Conservation (phyloP, 139 green algal genomes). For the Mesostigma viride region DNA sequence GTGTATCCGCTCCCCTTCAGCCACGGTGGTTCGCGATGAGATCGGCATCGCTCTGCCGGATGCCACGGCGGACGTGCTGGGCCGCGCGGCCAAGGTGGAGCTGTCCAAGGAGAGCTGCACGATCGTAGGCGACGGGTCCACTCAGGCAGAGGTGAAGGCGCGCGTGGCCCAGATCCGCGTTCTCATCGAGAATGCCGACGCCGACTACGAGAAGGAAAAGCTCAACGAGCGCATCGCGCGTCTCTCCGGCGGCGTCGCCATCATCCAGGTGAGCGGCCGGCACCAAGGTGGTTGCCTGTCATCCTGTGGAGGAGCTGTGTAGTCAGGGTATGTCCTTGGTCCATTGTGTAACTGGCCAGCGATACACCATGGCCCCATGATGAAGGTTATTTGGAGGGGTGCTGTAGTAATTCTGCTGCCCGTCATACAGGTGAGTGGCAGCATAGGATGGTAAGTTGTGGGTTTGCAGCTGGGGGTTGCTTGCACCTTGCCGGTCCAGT, state of each 20-base stretch:
- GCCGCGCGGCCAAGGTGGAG: slow-evolving; percentile 75
- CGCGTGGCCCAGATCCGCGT: slow-evolving; percentile 93
- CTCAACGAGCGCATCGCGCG: slow-evolving; percentile 96
- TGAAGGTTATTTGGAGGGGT: too few relatives aligned
- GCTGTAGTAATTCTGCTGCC: too few relatives aligned
- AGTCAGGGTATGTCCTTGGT: too few relatives aligned
- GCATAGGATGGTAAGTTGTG: too few relatives aligned
- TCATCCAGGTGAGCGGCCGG: slow-evolving; percentile 69
- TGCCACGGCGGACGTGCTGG: slow-evolving; percentile 77
- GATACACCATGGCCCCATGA: too few relatives aligned
- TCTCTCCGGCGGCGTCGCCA: slow-evolving; percentile 88
- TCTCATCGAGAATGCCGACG: slow-evolving; percentile 49
- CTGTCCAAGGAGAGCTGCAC: slow-evolving; percentile 88
- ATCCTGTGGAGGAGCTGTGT: too few relatives aligned
- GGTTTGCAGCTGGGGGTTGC: too few relatives aligned
- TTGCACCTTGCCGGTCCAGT: too few relatives aligned
- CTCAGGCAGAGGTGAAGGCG: slow-evolving; percentile 64
- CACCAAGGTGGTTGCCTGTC: too few relatives aligned
- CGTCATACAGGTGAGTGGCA: too few relatives aligned
- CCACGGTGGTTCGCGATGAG: slow-evolving; percentile 89
- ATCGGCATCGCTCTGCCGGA: slow-evolving; percentile 89
- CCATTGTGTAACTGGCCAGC: too few relatives aligned
- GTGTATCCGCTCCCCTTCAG: slow-evolving; percentile 10
- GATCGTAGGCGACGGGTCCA: slow-evolving; percentile 87
- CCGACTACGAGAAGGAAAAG: slow-evolving; percentile 98